phyloP scores from a whole-genome alignment of 257 asterid genomes.

The Nicotiana noctiflora region DNA sequence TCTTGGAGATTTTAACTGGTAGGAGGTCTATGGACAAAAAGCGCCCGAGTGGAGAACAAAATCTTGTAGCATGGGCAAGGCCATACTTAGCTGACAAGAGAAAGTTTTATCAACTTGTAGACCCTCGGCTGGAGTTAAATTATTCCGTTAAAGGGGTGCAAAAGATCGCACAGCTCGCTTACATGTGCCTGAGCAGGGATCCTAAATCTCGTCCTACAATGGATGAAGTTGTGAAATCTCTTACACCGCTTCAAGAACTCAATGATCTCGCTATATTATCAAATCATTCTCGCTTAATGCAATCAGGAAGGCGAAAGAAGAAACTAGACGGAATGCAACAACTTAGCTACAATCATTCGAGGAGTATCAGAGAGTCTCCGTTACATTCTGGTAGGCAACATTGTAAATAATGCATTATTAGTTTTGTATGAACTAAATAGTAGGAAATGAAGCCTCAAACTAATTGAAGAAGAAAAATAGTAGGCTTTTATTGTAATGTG shows the following conservation, averaged over 20 bases:
- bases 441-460: conserved; percentile 11
- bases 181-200: conserved; percentile 65
- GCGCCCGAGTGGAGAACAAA: conserved; percentile 84
- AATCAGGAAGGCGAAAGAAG: conserved; percentile 51
- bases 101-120: conserved; percentile 76
- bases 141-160: conserved; percentile 84
- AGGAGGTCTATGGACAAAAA: conserved; percentile 91
- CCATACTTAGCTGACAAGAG: conserved; percentile 78
- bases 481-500: conserved; percentile 5
- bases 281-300: conserved; percentile 53
- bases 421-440: neutral
- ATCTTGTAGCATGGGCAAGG: conserved; percentile 88
- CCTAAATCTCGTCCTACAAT: conserved; percentile 76
- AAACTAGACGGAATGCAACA: conserved; percentile 46
- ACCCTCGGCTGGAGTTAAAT: conserved; percentile 78
- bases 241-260: conserved; percentile 63
- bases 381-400: conserved; percentile 40
- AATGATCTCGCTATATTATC: conserved; percentile 70
- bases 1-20: conserved; percentile 78
- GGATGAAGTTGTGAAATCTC: conserved; percentile 79
- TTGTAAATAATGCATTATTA: conserved; percentile 26
- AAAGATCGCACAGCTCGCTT: conserved; percentile 63
- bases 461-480: neutral
- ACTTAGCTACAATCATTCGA: conserved; percentile 34
- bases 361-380: conserved; percentile 42